Base-by-base conservation (phyloP, 2,329 filamentous ascomycete genomes). In the Xylaria sp. region DNA sequence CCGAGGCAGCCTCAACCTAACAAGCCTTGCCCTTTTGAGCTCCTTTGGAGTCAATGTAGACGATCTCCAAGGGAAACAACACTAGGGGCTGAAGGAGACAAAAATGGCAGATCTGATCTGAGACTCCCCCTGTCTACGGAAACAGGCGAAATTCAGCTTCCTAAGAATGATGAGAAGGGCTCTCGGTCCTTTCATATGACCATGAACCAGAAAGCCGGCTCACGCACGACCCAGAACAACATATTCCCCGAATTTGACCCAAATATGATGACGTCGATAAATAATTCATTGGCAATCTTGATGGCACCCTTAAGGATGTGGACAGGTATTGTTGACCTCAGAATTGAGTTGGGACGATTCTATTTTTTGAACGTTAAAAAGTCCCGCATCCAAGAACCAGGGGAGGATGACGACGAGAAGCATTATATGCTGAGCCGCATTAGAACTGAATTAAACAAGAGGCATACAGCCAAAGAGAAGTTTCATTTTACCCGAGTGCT, bases 201-300 rank as follows among this genome's bases (percentile, higher is more conserved):
- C 4, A 72, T 73, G 69, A 57, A 44, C 3, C 72, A 74, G 56
- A 68, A 71, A 29, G 68, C 72, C 31, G 50, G 61, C 38, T 53
- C 63, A n/a, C 61, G 36, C 6, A 13, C 13, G 1, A 38, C n/a
- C 39, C 33, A 29, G 10, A 39, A 45, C 1, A 31, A 33, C 1
- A 22, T 36, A 1, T 51, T 58, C 20, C 60, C 66, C 13, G 64
- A 67, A 13, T 58, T 69, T 11, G 66, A 68, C n/a, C 60, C 61
- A 5, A 42, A 61, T 15, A 65, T 72, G 51, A 45, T 70, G 20
- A 36, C 33, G 0, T 55, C 50, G 3, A 66, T 70, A 3, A 70
- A 65, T 7, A 55, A 64, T 27, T 66, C 63, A 22, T 33, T 70
- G 25, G 50, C 5, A 25, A 38, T n/a, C 0, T 27, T 70, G 1